A percentile compares a stretch with the other conserved stretches of the same genome.
phyloP scores from a whole-genome alignment of 441 rosid genomes.

The Melastoma candidum region DNA sequence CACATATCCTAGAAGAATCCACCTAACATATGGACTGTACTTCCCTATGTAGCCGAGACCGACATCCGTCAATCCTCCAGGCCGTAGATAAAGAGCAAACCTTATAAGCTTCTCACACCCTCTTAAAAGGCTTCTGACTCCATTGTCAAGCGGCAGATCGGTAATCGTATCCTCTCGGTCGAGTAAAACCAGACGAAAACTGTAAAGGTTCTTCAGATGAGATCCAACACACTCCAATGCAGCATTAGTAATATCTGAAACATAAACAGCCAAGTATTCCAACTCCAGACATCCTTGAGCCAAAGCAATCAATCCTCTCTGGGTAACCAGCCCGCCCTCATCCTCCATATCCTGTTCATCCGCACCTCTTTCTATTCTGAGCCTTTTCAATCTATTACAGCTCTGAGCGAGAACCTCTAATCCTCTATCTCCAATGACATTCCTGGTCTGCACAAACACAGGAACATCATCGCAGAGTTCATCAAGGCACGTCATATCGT shows the following conservation, averaged over 20 bases:
- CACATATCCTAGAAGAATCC: conserved; percentile 92
- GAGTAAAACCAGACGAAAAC: conserved; percentile 86
- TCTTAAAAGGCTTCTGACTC: conserved; percentile 67
- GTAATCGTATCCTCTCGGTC: conserved; percentile 62
- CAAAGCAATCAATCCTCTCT: conserved; percentile 70
- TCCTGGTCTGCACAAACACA: conserved; percentile 59
- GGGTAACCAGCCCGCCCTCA: conserved; percentile 78
- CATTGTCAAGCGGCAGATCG: conserved; percentile 82
- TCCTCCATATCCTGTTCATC: conserved; percentile 81
- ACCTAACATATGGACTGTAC: conserved; percentile 64
- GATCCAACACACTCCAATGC: conserved; percentile 65
- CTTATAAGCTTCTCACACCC: conserved; percentile 76
- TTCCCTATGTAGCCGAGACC: conserved; percentile 70
- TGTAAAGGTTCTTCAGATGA: conserved; percentile 49
- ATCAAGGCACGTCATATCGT: not conserved
- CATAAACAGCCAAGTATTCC: conserved; percentile 77
- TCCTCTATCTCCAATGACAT: conserved; percentile 90
- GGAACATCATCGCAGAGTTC: not conserved
- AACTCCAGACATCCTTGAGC: conserved; percentile 78
- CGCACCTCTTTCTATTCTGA: conserved; percentile 86
- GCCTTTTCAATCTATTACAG: conserved; percentile 69
- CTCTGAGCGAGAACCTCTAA: conserved; percentile 65
- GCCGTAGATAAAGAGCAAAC: conserved; percentile 71
- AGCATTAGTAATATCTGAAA: conserved; percentile 69
- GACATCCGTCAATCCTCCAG: conserved; percentile 64